Evolutionary conservation across 371 early-diverging fungal species (phyloP).

Genomic region (Capillidium rhysosporum): DNA sequence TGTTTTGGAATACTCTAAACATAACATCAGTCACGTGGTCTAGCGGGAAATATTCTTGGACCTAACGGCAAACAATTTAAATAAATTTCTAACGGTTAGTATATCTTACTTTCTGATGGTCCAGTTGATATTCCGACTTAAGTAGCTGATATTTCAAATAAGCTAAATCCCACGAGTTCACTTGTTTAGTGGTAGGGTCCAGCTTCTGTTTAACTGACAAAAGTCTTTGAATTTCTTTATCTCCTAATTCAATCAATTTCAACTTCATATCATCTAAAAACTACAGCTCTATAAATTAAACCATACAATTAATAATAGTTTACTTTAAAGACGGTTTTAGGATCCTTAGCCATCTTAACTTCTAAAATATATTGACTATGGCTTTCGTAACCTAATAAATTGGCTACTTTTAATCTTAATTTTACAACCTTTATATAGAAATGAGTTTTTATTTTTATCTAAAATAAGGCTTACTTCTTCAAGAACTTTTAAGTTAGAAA

Average conservation of each 20-base stretch:
- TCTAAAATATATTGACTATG: slow-evolving; percentile 59
- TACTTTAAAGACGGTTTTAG: slow-evolving; percentile 19
- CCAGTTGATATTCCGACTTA: not conserved
- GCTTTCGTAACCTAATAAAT: slow-evolving; percentile 47
- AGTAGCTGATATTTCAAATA: not conserved
- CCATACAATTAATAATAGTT: not conserved
- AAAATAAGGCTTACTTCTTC: slow-evolving; percentile 11
- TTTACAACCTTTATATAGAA: slow-evolving; percentile 9
- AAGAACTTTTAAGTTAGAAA: slow-evolving; percentile 29
- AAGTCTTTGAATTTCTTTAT: slow-evolving; percentile 32
- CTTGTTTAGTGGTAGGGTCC: not conserved
- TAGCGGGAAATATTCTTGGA: slow-evolving; percentile 3
- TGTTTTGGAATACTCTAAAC: not conserved
- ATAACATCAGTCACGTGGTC: not conserved
- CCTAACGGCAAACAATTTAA: slow-evolving; percentile 13
- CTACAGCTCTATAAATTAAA: slow-evolving; percentile 3
- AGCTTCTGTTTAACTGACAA: slow-evolving; percentile 27
- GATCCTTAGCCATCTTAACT: slow-evolving; percentile 67
- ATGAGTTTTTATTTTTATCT: not conserved
- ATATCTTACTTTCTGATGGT: slow-evolving; percentile 10
- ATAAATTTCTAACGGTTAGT: too few relatives aligned
- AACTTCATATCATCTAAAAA: slow-evolving; percentile 43
- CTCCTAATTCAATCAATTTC: slow-evolving; percentile 29
- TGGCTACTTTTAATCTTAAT: slow-evolving; percentile 14
- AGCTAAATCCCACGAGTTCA: not conserved